These are phyloP conservation scores for Penicillium sp. DNA, from an alignment of 2,329 filamentous ascomycete species.

Conservation along the genomic window DNA sequence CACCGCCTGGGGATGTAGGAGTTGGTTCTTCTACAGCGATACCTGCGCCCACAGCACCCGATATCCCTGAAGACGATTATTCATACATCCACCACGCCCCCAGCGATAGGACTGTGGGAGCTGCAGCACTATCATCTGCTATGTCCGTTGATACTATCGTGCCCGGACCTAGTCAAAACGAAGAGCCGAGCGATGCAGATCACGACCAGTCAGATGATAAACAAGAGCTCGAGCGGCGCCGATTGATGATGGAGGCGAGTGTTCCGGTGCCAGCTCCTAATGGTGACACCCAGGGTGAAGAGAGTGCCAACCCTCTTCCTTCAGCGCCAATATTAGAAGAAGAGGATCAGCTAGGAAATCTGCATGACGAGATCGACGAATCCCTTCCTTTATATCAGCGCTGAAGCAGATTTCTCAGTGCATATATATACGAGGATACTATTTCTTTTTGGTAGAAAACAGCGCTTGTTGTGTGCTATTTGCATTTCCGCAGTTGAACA, in stretches of 20 bases:
- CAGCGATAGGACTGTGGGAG: slow-evolving; percentile 37
- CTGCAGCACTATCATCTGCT: slow-evolving; percentile 19
- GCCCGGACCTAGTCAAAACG: slow-evolving; percentile 35
- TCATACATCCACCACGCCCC: not conserved
- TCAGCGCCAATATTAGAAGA: slow-evolving; percentile 58
- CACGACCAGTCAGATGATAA: slow-evolving; percentile 62
- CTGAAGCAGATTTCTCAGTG: slow-evolving; percentile 18
- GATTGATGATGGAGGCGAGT: slow-evolving; percentile 62
- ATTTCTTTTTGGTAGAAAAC: not conserved
- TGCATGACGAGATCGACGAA: slow-evolving; percentile 35
- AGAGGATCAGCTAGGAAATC: slow-evolving; percentile 45
- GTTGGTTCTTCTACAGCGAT: slow-evolving; percentile 44
- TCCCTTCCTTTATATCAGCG: slow-evolving; percentile 44
- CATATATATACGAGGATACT: not conserved
- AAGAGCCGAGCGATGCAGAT: slow-evolving; percentile 37
- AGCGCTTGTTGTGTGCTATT: slow-evolving; percentile 6
- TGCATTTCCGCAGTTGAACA: not conserved
- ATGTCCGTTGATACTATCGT: slow-evolving; percentile 29
- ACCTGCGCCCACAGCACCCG: slow-evolving; percentile 42
- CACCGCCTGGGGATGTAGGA: slow-evolving; percentile 56
- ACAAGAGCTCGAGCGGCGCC: slow-evolving; percentile 66
- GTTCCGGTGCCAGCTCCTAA: slow-evolving; percentile 45
- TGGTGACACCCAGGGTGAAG: slow-evolving; percentile 11
- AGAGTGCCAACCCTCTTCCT: slow-evolving; percentile 30
- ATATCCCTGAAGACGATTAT: slow-evolving; percentile 48